Evolutionary conservation across 306 rosid genomes (phyloP).

Genomic region (Dalbergia oliveri): DNA sequence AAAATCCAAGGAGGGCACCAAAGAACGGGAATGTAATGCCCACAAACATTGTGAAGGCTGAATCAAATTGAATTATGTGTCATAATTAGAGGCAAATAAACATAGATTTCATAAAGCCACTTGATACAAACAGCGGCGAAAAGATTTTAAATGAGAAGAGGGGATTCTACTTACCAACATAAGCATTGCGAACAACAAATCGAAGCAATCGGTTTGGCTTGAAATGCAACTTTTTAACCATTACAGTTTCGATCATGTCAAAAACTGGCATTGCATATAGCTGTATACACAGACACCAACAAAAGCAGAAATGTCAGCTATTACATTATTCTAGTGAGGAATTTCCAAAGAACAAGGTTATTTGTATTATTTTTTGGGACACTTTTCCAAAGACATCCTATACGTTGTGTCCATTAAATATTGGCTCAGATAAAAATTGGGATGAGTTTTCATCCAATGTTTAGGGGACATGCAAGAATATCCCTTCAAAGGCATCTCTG

Average conservation of each 20-base stretch:
- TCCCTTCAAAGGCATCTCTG: too few species aligned
- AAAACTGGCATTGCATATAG: constrained; percentile 89
- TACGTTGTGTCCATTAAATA: too few species aligned
- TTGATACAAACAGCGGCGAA: background rate
- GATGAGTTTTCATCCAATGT: too few species aligned
- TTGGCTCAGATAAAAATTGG: too few species aligned
- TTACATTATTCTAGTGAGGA: background rate
- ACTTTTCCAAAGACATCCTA: too few species aligned
- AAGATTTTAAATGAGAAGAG: background rate
- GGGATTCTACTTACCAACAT: constrained; percentile 66
- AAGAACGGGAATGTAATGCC: constrained; percentile 81
- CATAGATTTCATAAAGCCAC: background rate
- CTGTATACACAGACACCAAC: constrained; percentile 39
- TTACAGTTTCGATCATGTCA: constrained; percentile 78
- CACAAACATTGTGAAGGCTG: constrained; percentile 78
- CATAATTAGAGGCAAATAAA: constrained; percentile 1
- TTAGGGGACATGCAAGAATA: too few species aligned
- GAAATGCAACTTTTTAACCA: constrained; percentile 64
- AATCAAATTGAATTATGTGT: constrained; percentile 21
- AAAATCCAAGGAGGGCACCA: constrained; percentile 68
- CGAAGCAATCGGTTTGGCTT: constrained; percentile 60
- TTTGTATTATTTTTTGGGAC: too few species aligned
- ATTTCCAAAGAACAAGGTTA: background rate
- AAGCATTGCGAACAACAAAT: constrained; percentile 56
- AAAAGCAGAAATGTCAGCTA: background rate